Percentiles rank a stretch among this genome's conserved stretches.
These are phyloP conservation scores for Candida easanensis DNA, from an alignment of 805 yeast genomes.

Conservation along the genomic window DNA sequence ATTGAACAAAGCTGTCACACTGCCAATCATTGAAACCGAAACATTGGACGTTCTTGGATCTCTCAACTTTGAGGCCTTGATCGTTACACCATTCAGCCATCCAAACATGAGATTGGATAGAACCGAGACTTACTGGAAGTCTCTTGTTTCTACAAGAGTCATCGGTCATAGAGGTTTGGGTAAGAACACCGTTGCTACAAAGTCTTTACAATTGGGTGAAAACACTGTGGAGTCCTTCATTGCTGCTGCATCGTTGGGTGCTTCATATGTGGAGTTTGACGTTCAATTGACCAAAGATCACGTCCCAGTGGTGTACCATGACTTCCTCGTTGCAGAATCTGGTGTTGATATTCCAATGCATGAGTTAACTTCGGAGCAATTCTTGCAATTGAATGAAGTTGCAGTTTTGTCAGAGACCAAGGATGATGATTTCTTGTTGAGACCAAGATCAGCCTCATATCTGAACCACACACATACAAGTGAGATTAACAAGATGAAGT, in stretches of 20 bases:
- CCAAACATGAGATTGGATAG: conserved; percentile 60
- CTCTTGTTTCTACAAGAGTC: conserved; percentile 81
- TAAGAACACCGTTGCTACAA: conserved; percentile 68
- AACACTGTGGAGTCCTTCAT: conserved; percentile 93
- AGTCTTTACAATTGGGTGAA: conserved; percentile 88
- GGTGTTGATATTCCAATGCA: conserved; percentile 98
- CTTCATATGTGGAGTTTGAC: conserved; percentile 94
- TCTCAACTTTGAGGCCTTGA: conserved; percentile 69
- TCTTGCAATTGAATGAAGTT: conserved; percentile 49
- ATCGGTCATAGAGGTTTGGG: conserved; percentile 97
- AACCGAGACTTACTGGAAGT: conserved; percentile 87
- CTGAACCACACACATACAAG: conserved; percentile 7
- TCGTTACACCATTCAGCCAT: conserved; percentile 72
- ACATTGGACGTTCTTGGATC: conserved; percentile 76
- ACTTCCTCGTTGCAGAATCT: conserved; percentile 89
- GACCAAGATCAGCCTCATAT: conserved; percentile 27
- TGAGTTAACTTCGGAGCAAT: conserved; percentile 84
- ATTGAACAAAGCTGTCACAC: conserved; percentile 58
- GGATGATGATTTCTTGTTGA: conserved; percentile 31
- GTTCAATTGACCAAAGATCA: conserved; percentile 91
- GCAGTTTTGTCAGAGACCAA: conserved; percentile 19
- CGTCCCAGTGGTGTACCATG: conserved; percentile 93
- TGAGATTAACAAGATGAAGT: conserved; percentile 63
- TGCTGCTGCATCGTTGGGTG: conserved; percentile 95
- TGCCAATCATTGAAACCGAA: conserved; percentile 73